A percentile compares a stretch with the other conserved stretches of the same genome.
These are phyloP conservation scores for Paragyromitra xinjiangensis DNA, from an alignment of 495 filamentous ascomycete species.

Conservation along the genomic window DNA sequence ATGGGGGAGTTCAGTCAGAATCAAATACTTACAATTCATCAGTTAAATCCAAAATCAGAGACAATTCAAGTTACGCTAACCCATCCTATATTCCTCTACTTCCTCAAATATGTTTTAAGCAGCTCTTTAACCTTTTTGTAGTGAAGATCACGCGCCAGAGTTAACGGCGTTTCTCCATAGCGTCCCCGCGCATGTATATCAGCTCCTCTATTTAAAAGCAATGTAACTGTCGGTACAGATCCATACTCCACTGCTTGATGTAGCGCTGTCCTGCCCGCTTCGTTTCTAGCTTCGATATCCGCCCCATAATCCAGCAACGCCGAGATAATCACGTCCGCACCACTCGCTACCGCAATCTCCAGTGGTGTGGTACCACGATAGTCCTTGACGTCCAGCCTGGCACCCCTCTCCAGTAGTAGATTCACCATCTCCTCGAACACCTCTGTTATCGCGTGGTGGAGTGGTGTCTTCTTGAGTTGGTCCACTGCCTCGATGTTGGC, in stretches of 20 bases:
- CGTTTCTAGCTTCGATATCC: constrained; percentile 33
- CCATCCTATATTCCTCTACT: background rate
- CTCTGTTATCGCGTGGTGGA: constrained; percentile 34
- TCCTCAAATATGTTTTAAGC: constrained; percentile 19
- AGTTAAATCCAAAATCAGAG: background rate
- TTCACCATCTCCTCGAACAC: constrained; percentile 33
- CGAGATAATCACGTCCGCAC: constrained; percentile 15
- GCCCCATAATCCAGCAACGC: constrained; percentile 28
- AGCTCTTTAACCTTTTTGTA: constrained; percentile 39
- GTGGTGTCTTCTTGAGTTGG: constrained; percentile 34
- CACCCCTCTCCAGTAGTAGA: constrained; percentile 29
- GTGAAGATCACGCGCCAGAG: constrained; percentile 17
- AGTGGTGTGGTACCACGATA: constrained; percentile 28
- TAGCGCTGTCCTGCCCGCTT: constrained; percentile 16
- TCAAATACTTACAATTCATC: constrained; percentile 6
- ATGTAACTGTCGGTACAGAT: constrained; percentile 18
- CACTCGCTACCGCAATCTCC: constrained; percentile 33
- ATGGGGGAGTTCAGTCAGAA: background rate
- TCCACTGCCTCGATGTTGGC: constrained; percentile 38
- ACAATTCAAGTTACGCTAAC: background rate
- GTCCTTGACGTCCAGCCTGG: constrained; percentile 24
- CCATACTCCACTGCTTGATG: constrained; percentile 43
- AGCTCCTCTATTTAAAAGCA: constrained; percentile 36
- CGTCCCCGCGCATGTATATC: constrained; percentile 27
- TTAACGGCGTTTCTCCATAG: constrained; percentile 32